These are phyloP conservation scores for Crotalaria pallida DNA, from an alignment of 306 rosid species.

Conservation along the genomic window DNA sequence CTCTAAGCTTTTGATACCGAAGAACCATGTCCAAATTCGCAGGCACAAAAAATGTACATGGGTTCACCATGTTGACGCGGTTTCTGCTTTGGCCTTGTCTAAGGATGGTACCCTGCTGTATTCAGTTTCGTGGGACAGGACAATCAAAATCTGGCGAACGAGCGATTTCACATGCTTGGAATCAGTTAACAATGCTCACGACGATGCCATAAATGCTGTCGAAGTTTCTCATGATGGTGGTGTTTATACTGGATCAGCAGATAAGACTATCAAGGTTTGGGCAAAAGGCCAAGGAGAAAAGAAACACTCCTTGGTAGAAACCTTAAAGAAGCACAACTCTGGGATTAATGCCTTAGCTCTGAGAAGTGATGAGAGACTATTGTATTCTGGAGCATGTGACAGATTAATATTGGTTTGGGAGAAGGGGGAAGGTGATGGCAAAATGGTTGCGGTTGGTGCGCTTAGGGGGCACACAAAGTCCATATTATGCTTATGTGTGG, in stretches of 20 bases:
- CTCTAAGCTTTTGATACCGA: conserved; percentile 45
- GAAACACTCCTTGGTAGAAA: conserved; percentile 38
- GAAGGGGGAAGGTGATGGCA: conserved; percentile 20
- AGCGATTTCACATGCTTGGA: conserved; percentile 75
- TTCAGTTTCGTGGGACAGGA: conserved; percentile 91
- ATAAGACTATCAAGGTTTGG: conserved; percentile 80
- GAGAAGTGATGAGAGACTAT: conserved; percentile 44
- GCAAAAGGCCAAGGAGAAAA: conserved; percentile 34
- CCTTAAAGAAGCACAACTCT: conserved; percentile 67
- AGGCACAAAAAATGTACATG: conserved; percentile 84
- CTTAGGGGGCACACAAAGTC: conserved; percentile 73
- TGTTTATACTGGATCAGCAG: conserved; percentile 82
- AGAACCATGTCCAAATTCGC: conserved; percentile 66
- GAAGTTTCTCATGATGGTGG: conserved; percentile 50
- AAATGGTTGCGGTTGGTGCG: conserved; percentile 56
- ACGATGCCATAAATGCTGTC: conserved; percentile 79
- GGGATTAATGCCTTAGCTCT: conserved; percentile 81
- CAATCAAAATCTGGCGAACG: conserved; percentile 75
- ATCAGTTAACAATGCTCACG: conserved; percentile 65
- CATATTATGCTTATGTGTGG: conserved; percentile 64
- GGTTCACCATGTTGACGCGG: conserved; percentile 91
- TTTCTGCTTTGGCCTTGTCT: conserved; percentile 72
- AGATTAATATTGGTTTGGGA: conserved; percentile 80
- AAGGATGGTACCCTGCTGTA: conserved; percentile 55
- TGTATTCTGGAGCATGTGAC: conserved; percentile 86